A percentile compares a stretch with the other conserved stretches of the same genome.
These are phyloP conservation scores for Chamaecyparis obtusa DNA, from an alignment of 75 land plant species.

Conservation along the genomic window DNA sequence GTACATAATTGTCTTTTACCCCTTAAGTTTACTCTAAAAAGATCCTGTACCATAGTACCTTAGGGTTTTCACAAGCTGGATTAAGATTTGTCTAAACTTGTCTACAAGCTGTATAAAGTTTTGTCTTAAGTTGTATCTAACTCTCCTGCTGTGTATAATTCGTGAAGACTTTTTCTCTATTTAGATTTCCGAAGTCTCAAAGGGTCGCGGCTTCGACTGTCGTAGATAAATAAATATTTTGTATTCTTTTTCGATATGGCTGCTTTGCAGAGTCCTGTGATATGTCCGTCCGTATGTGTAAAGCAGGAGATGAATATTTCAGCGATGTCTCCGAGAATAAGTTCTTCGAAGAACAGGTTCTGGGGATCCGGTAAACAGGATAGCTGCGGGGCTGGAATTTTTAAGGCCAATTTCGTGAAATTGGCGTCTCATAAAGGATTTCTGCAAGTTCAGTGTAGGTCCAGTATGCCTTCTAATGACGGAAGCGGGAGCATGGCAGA, in stretches of 20 bases:
- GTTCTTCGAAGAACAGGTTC: slow-evolving; percentile 19
- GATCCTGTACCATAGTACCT: not conserved
- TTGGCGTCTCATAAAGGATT: not conserved
- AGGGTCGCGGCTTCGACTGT: not conserved
- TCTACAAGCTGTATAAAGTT: too few species aligned
- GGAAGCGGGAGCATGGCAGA: slow-evolving; percentile 82
- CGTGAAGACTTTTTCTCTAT: not conserved
- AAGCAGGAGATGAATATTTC: slow-evolving; percentile 21
- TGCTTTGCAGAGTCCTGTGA: slow-evolving; percentile 41
- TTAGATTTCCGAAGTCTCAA: not conserved
- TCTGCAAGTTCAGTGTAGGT: slow-evolving; percentile 33
- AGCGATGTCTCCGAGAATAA: slow-evolving; percentile 7
- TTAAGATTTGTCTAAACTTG: not conserved
- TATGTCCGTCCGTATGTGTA: slow-evolving; percentile 30
- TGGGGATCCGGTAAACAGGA: slow-evolving; percentile 21
- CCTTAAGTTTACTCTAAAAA: not conserved
- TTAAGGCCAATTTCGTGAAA: slow-evolving; percentile 3
- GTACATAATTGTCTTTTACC: not conserved
- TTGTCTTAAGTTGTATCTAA: not conserved
- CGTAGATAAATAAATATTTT: not conserved
- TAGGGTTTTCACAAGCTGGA: not conserved
- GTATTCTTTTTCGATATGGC: slow-evolving; percentile 19
- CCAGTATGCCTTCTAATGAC: slow-evolving; percentile 66
- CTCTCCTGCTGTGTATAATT: not conserved
- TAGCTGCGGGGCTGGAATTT: not conserved